Conservation (phyloP, 805 yeast genomes). For the Ascoidea rubescens region DNA sequence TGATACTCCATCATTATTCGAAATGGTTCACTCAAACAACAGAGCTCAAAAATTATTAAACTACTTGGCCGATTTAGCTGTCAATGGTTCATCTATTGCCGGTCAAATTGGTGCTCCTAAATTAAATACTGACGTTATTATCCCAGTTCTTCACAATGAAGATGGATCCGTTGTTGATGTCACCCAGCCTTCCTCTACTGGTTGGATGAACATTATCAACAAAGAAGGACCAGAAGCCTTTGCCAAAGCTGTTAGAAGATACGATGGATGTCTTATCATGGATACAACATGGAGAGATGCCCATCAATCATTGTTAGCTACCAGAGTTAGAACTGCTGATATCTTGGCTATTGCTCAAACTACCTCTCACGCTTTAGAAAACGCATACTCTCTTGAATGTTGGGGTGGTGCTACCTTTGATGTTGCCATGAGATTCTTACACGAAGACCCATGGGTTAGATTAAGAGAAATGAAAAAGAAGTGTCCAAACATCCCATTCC, state of each 20-base stretch:
- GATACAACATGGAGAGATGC: slow-evolving; percentile 99
- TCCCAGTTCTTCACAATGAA: slow-evolving; percentile 60
- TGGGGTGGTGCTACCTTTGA: slow-evolving; percentile 99
- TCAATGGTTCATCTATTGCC: slow-evolving; percentile 89
- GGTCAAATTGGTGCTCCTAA: slow-evolving; percentile 94
- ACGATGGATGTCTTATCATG: slow-evolving; percentile 83
- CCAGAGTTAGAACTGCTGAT: slow-evolving; percentile 93
- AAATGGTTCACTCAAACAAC: slow-evolving; percentile 88
- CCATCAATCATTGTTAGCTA: slow-evolving; percentile 93
- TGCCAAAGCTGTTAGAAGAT: slow-evolving; percentile 74
- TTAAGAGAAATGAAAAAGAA: slow-evolving; percentile 72
- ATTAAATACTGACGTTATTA: slow-evolving; percentile 55
- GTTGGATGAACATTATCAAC: slow-evolving; percentile 86
- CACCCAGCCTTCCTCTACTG: slow-evolving; percentile 44
- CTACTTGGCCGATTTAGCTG: slow-evolving; percentile 86
- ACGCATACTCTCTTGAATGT: slow-evolving; percentile 93
- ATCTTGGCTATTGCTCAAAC: slow-evolving; percentile 84
- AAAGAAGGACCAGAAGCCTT: slow-evolving; percentile 81
- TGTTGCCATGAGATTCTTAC: slow-evolving; percentile 94
- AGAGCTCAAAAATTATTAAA: slow-evolving; percentile 90
- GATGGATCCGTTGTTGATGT: slow-evolving; percentile 51
- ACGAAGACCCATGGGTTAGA: slow-evolving; percentile 99
- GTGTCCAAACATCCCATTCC: slow-evolving; percentile 98
- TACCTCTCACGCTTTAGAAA: slow-evolving; percentile 79
- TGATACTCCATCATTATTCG: slow-evolving; percentile 92